Conservation (phyloP, 73 alveolate species). For the Uronychia setigera region DNA sequence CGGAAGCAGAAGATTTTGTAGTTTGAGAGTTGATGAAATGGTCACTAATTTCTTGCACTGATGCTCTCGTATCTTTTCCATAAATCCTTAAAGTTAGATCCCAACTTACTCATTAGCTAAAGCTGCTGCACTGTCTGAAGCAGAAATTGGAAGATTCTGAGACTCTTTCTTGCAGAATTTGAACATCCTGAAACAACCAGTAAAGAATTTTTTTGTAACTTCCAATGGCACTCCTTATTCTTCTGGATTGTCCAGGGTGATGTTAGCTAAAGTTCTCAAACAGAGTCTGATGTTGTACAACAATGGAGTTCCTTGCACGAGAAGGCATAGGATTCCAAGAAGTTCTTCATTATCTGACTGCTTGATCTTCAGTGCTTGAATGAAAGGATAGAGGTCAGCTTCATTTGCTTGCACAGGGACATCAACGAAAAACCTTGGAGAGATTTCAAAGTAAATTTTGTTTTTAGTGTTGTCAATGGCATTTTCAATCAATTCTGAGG, state of each 20-base stretch:
- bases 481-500: background rate
- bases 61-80: background rate
- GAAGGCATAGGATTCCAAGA: background rate
- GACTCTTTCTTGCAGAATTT: background rate
- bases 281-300: background rate
- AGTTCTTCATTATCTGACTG: background rate
- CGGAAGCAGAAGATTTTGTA: background rate
- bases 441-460: background rate
- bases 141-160: background rate
- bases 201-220: background rate
- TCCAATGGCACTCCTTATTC: background rate
- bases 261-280: background rate
- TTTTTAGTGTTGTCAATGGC: background rate
- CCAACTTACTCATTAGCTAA: background rate
- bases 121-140: background rate
- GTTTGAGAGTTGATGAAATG: background rate
- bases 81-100: background rate
- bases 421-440: background rate
- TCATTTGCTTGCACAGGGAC: background rate
- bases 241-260: background rate
- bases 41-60: background rate
- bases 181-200: background rate
- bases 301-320: background rate
- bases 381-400: background rate
- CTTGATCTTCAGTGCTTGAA: background rate